phyloP scores from a whole-genome alignment of 805 yeast species.

The Blastobotrys muscicola region DNA sequence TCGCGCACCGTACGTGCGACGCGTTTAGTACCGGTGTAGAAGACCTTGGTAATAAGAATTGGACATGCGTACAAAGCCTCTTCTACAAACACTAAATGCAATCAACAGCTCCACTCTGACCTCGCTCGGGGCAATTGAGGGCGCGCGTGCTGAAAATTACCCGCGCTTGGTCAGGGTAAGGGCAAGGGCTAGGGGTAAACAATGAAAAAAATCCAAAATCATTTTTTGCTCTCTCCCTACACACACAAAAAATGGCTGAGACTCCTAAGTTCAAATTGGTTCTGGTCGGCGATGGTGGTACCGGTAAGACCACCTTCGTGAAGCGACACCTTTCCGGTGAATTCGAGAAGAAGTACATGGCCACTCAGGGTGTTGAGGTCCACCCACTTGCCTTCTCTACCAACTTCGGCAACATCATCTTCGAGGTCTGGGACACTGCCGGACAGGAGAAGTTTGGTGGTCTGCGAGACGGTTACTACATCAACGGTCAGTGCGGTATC shows the following conservation, averaged over 20 bases:
- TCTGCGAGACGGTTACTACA: conserved; percentile 98
- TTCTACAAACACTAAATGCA: too few species aligned
- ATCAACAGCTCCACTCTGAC: too few species aligned
- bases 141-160: too few species aligned
- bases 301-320: conserved; percentile 99
- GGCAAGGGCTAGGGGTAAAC: too few species aligned
- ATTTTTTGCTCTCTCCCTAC: too few species aligned
- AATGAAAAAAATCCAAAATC: too few species aligned
- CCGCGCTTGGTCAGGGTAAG: too few species aligned
- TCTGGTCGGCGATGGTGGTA: conserved; percentile 99
- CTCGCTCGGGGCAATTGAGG: too few species aligned
- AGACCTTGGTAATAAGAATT: too few species aligned
- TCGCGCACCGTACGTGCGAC: too few species aligned
- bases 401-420: conserved; percentile 96
- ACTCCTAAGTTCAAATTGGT: conserved; percentile 98
- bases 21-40: too few species aligned
- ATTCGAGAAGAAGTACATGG: conserved; percentile 97
- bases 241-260: background rate
- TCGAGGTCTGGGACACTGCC: conserved; percentile 99
- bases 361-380: conserved; percentile 99
- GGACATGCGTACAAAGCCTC: too few species aligned
- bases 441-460: conserved; percentile 99
- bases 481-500: conserved; percentile 99
- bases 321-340: conserved; percentile 99
- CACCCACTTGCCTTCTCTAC: conserved; percentile 98